Conservation (phyloP, 495 filamentous ascomycete genomes). For the Cercophora samala region DNA sequence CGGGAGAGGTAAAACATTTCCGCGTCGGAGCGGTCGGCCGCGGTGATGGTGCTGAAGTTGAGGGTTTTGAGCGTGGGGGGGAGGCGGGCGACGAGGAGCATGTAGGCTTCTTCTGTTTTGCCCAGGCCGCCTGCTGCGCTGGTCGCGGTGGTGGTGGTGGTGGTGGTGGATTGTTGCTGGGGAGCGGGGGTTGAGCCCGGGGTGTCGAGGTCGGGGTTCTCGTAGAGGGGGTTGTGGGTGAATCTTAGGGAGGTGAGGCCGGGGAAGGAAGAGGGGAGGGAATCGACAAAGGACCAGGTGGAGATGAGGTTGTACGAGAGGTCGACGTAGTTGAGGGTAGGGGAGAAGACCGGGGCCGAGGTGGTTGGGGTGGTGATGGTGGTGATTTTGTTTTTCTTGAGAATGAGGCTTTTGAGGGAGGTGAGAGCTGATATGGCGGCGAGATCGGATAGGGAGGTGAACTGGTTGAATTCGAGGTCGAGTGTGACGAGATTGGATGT, state of each 20-base stretch:
- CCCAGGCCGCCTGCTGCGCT: background rate
- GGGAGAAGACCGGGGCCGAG: constrained; percentile 31
- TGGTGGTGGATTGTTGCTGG: constrained; percentile 34
- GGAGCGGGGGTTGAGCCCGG: constrained; percentile 12
- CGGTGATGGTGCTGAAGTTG: constrained; percentile 73
- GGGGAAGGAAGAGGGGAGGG: constrained; percentile 62
- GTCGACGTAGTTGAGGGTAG: constrained; percentile 63
- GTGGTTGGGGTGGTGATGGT: constrained; percentile 24
- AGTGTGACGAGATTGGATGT: constrained; percentile 51
- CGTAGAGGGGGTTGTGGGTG: constrained; percentile 79
- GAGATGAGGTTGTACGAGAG: constrained; percentile 72
- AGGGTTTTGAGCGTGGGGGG: constrained; percentile 62
- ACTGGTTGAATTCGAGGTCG: constrained; percentile 71
- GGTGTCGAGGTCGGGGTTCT: constrained; percentile 46
- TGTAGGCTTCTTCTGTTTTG: constrained; percentile 63
- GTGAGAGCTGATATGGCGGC: constrained; percentile 54
- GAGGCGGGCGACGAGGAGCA: constrained; percentile 82
- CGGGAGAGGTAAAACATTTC: constrained; percentile 88
- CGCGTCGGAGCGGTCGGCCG: constrained; percentile 73
- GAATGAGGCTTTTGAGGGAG: constrained; percentile 58
- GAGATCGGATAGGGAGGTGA: constrained; percentile 59
- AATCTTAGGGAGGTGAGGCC: constrained; percentile 69
- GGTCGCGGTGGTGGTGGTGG: constrained; percentile 23
- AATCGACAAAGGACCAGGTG: constrained; percentile 69
- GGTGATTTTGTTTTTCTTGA: constrained; percentile 55